Evolutionary conservation across 768 basidiomycete species (phyloP), one percentile per base, ranked within the genome.

Genomic region (Lyophyllum semitale): DNA sequence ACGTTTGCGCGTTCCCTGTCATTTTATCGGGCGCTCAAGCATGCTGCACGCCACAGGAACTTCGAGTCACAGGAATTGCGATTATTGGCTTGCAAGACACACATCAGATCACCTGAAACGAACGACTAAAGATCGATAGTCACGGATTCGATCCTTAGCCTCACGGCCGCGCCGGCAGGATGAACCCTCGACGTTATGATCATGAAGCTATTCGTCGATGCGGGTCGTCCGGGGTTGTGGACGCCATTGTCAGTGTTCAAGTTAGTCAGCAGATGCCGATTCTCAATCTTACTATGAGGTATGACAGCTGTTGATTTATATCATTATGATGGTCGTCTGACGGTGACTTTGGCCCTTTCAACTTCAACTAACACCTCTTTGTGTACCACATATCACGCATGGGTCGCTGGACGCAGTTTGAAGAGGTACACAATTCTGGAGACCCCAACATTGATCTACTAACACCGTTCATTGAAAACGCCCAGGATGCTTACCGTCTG

Each of bases 401-500:
- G 71, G 62, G 65, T 50, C 66, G 65, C 30, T 73, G 68, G 67
- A 66, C 70, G 17, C 66, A 73, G 47, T 62, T 59, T 23, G 62
- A 66, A 18, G 71, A 77, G 75, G 78, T 75, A 51, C 15, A 65
- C 25, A n/a, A 44, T 37, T 20, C 45, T n/a, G 3, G 17, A 18
- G 37, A 15, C 2, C 4, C 17, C n/a, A n/a, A 38, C 17, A 5
- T 4, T 38, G 11, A n/a, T 38, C 9, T 51, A 26, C 15, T 33
- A 54, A 49, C 42, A 27, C 30, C 5, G 15, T 4, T 38, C 37
- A 44, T 23, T 41, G n/a, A 18, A 42, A 22, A 48, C 11, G 1
- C 1, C 20, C 47, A 78, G 78, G 77, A 80, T 54, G 32, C 68
- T 5, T 51, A 55, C 33, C 75, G 75, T 38, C 69, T 81, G 7